Percentiles rank a stretch among this genome's conserved stretches.
phyloP scores from a whole-genome alignment of 352 stramenopile genomes.

The Halophytophthora batemanensis region DNA sequence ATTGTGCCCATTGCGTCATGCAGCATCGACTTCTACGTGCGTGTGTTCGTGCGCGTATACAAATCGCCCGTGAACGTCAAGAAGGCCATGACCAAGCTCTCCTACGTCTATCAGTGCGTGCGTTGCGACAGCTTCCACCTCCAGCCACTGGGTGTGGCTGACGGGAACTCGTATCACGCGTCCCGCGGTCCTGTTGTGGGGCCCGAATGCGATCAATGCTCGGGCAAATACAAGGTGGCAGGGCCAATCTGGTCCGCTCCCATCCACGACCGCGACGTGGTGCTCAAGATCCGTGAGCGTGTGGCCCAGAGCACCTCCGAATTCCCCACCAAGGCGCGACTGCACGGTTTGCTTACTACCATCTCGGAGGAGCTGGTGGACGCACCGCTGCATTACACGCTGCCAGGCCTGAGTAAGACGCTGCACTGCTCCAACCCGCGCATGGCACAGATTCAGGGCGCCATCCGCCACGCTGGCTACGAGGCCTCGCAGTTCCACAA shows the following conservation, averaged over 20 bases:
- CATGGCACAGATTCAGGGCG: slow-evolving; percentile 93
- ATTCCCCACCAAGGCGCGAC: slow-evolving; percentile 90
- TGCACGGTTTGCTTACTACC: slow-evolving; percentile 94
- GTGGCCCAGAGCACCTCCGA: slow-evolving; percentile 75
- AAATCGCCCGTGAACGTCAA: slow-evolving; percentile 95
- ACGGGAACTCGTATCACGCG: slow-evolving; percentile 85
- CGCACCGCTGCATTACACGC: slow-evolving; percentile 95
- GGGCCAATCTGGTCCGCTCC: slow-evolving; percentile 97
- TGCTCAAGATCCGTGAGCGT: slow-evolving; percentile 79
- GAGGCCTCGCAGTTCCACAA: slow-evolving; percentile 98
- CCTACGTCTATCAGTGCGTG: slow-evolving; percentile 90
- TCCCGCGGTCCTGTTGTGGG: slow-evolving; percentile 70
- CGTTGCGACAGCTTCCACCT: slow-evolving; percentile 98
- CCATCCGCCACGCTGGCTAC: slow-evolving; percentile 96
- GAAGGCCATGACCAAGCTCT: slow-evolving; percentile 90
- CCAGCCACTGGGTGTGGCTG: slow-evolving; percentile 88
- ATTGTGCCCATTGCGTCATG: slow-evolving; percentile 97
- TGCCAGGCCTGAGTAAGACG: slow-evolving; percentile 91
- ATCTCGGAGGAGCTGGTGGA: slow-evolving; percentile 95
- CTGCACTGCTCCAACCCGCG: slow-evolving; percentile 93
- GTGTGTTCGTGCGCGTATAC: slow-evolving; percentile 99
- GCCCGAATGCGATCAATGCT: slow-evolving; percentile 76
- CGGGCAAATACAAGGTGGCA: slow-evolving; percentile 87
- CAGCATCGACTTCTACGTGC: slow-evolving; percentile 99
- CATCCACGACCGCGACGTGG: slow-evolving; percentile 93